Conservation (phyloP, 192 early-diverging fungal species). For the Allomyces macrogynus region DNA sequence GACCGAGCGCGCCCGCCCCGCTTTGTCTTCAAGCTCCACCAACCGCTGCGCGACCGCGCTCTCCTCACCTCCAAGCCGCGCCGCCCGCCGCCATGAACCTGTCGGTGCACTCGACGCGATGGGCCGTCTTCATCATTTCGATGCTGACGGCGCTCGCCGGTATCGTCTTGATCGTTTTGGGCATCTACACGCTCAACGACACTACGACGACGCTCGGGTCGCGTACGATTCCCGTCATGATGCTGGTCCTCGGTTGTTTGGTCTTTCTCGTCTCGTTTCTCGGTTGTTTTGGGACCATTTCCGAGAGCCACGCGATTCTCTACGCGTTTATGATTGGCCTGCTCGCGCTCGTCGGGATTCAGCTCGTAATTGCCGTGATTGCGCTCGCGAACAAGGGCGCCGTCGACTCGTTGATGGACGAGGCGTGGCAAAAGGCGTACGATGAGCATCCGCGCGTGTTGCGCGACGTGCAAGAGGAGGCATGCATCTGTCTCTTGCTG, state of each 20-base stretch:
- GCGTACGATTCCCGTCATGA: slow-evolving; percentile 15
- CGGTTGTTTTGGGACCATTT: slow-evolving; percentile 18
- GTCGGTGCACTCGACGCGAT: background rate
- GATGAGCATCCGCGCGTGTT: slow-evolving; percentile 14
- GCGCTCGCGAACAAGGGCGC: slow-evolving; percentile 7
- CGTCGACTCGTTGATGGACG: slow-evolving; percentile 9
- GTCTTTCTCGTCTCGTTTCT: slow-evolving; percentile 20
- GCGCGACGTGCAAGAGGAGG: slow-evolving; percentile 17
- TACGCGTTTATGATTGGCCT: slow-evolving; percentile 1
- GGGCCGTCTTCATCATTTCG: background rate
- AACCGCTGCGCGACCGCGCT: no score
- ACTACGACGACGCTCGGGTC: background rate
- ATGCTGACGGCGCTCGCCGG: background rate
- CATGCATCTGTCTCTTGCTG: no score
- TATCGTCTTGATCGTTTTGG: background rate
- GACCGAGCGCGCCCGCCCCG: no score
- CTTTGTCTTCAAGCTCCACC: no score
- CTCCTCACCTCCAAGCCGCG: no score
- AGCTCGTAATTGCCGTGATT: slow-evolving; percentile 8
- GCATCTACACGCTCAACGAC: background rate
- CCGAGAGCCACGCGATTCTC: background rate
- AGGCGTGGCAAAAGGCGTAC: slow-evolving; percentile 21
- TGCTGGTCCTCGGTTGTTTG: slow-evolving; percentile 15
- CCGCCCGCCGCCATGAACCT: background rate
- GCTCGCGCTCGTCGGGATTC: slow-evolving; percentile 6